A percentile compares a stretch with the other conserved stretches of the same genome.
Evolutionary conservation across 176 grass and related monocot species (phyloP).

Genomic region (Puccinellia tenuiflora): DNA sequence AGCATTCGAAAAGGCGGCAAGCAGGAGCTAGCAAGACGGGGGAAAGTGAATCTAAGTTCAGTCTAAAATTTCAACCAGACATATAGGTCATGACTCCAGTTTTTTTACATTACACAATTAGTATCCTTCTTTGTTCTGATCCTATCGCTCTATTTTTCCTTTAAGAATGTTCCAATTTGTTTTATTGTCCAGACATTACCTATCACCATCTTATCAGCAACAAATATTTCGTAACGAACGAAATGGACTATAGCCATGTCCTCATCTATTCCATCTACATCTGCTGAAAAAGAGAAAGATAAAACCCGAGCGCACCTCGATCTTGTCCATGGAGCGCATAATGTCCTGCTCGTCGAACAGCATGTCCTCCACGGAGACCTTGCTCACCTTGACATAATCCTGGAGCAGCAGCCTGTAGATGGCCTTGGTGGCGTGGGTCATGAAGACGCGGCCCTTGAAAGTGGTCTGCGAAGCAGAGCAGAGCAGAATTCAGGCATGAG

Average conservation of each 20-base stretch:
- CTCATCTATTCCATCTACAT: no score
- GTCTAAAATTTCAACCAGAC: no score
- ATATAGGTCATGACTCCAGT: background rate
- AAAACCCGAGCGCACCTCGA: no score
- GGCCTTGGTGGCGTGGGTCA: constrained; percentile 96
- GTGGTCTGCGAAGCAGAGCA: constrained; percentile 63
- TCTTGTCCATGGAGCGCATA: constrained; percentile 83
- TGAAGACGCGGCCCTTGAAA: constrained; percentile 84
- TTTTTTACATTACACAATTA: background rate
- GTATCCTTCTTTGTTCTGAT: background rate
- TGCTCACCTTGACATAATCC: constrained; percentile 97
- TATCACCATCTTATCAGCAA: background rate
- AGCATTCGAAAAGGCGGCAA: background rate
- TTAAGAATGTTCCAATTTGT: no score
- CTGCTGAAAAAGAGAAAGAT: no score
- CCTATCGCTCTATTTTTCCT: background rate
- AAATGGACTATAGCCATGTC: no score
- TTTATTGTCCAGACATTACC: background rate
- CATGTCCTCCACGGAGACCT: constrained; percentile 95
- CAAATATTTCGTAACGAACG: background rate
- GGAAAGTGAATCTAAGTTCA: no score
- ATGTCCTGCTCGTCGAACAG: constrained; percentile 85
- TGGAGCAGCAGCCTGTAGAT: constrained; percentile 81
- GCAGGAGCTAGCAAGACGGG: background rate
- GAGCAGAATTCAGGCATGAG: background rate